phyloP scores from a whole-genome alignment of 2,329 filamentous ascomycete species.

The Colletotrichum noveboracense region DNA sequence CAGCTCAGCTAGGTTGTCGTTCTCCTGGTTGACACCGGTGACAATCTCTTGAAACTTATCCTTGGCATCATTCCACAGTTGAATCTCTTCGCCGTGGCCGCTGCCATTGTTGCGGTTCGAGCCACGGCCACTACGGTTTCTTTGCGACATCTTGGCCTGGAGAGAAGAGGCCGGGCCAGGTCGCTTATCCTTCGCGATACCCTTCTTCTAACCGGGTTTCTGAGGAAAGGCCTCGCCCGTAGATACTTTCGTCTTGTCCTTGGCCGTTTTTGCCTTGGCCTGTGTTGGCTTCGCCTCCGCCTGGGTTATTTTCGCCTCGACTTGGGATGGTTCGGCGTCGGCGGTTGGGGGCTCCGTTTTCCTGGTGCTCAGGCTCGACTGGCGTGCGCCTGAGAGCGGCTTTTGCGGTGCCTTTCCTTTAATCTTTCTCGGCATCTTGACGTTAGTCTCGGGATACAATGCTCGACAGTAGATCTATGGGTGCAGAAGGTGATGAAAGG shows the following conservation, averaged over 20 bases:
- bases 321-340: not conserved
- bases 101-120: conserved; percentile 49
- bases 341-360: not conserved
- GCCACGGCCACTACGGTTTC: conserved; percentile 49
- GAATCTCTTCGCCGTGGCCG: conserved; percentile 47
- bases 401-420: not conserved
- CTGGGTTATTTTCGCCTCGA: not conserved
- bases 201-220: conserved; percentile 1
- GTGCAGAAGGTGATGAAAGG: not conserved
- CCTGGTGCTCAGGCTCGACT: not conserved
- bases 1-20: conserved; percentile 43
- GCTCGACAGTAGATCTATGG: not conserved
- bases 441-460: not conserved
- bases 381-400: not conserved
- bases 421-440: not conserved
- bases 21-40: conserved; percentile 45
- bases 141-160: conserved; percentile 42
- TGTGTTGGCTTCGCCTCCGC: not conserved
- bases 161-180: not conserved
- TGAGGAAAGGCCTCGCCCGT: not conserved
- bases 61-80: conserved; percentile 48
- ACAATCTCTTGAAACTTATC: conserved; percentile 44
- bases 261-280: not conserved
- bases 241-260: not conserved
- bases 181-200: not conserved